phyloP scores from a whole-genome alignment of 75 land plant genomes.

The Pinus taeda region DNA sequence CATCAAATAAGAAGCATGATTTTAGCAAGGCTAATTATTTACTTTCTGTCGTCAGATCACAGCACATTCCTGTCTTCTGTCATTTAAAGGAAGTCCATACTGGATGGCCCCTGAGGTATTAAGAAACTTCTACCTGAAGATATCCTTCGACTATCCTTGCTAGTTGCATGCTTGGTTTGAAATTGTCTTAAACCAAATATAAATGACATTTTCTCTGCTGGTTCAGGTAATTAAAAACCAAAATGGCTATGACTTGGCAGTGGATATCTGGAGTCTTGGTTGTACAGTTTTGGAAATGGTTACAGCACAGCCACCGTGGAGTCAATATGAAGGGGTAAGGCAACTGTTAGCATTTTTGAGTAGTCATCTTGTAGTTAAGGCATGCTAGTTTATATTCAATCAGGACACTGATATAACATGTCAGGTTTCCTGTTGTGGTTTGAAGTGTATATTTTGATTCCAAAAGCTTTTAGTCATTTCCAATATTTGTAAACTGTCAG shows the following conservation, averaged over 20 bases:
- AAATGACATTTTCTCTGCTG: conserved; percentile 3
- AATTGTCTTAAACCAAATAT: conserved; percentile 4
- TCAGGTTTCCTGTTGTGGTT: not conserved
- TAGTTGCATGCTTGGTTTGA: not conserved
- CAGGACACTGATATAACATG: not conserved
- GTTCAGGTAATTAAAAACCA: conserved; percentile 79
- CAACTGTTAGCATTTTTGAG: not conserved
- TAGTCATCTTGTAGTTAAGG: too few relatives aligned
- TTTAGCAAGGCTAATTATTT: not conserved
- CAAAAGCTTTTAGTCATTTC: not conserved
- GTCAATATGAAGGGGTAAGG: conserved; percentile 88
- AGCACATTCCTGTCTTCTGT: too few relatives aligned
- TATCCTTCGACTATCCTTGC: too few relatives aligned
- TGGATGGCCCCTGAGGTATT: too few relatives aligned
- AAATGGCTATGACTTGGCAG: conserved; percentile 82
- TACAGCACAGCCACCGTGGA: conserved; percentile 97
- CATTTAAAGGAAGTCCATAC: too few relatives aligned
- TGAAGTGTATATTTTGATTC: not conserved
- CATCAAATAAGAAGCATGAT: not conserved
- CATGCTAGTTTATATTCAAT: not conserved
- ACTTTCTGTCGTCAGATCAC: conserved; percentile 28
- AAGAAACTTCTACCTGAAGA: not conserved
- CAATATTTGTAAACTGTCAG: not conserved
- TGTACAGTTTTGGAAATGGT: conserved; percentile 99
- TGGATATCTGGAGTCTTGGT: conserved; percentile 99